phyloP scores from a whole-genome alignment of 768 basidiomycete species.

The Suillus cothurnatus region DNA sequence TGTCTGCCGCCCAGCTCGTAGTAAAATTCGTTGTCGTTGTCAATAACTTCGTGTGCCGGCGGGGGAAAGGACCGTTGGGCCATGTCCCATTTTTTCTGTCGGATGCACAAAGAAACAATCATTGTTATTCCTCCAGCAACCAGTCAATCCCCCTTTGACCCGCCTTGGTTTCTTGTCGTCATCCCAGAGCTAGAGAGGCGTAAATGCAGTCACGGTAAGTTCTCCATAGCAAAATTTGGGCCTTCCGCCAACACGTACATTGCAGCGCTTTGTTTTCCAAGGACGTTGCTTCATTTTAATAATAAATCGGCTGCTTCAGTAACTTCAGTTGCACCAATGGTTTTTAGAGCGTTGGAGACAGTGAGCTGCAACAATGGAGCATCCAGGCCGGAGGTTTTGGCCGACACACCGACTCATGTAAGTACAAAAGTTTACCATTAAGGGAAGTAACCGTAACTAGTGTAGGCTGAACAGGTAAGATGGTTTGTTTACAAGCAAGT shows the following conservation, averaged over 20 bases:
- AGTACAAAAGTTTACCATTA: constrained; percentile 1
- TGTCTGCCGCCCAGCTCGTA: constrained; percentile 17
- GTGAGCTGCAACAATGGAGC: background rate
- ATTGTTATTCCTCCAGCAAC: constrained; percentile 24
- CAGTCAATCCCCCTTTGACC: constrained; percentile 21
- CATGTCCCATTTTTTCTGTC: constrained; percentile 33
- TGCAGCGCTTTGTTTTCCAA: constrained; percentile 30
- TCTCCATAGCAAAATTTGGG: background rate
- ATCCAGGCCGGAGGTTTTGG: background rate
- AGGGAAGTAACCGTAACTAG: constrained; percentile 1
- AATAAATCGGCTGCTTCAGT: background rate
- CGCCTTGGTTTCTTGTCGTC: constrained; percentile 29
- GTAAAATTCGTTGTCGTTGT: constrained; percentile 25
- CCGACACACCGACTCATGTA: background rate
- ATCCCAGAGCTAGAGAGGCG: constrained; percentile 27
- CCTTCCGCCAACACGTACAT: constrained; percentile 24
- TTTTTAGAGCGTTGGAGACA: background rate
- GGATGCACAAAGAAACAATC: constrained; percentile 36
- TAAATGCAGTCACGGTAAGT: background rate
- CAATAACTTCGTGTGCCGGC: constrained; percentile 17
- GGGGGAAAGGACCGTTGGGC: constrained; percentile 32
- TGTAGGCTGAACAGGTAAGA: background rate
- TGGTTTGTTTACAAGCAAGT: background rate
- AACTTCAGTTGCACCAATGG: too few species aligned
- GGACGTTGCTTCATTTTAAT: background rate